Conservation (phyloP, 192 early-diverging fungal species). For the Linnemannia hyalina region DNA sequence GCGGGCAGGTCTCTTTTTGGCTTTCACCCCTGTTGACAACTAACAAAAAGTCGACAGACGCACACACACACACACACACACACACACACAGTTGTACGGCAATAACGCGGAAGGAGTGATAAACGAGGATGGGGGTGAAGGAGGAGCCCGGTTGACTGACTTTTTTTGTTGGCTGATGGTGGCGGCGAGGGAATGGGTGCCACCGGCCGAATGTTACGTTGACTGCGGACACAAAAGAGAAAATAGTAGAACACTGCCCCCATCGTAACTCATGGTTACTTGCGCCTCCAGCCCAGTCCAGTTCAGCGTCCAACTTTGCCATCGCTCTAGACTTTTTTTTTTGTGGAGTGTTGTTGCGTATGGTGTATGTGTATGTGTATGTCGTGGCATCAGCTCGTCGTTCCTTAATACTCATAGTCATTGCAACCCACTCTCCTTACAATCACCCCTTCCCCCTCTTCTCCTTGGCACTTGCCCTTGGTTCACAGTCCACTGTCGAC, state of each 20-base stretch:
- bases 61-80: background rate
- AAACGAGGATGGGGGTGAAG: background rate
- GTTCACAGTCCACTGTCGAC: background rate
- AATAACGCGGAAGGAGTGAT: background rate
- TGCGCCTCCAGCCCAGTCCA: slow-evolving; percentile 4
- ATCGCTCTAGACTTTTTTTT: background rate
- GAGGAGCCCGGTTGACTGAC: background rate
- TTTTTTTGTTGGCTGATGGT: background rate
- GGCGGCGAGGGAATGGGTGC: background rate
- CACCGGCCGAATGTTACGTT: background rate
- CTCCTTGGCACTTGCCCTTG: background rate
- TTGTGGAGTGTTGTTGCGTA: background rate
- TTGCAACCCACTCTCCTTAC: background rate
- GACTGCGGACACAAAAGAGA: background rate
- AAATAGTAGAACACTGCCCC: background rate
- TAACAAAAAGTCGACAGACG: background rate
- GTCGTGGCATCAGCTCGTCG: background rate
- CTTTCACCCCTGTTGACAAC: background rate
- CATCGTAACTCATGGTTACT: background rate
- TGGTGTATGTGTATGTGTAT: background rate
- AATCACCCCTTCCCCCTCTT: background rate
- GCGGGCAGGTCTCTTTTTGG: background rate
- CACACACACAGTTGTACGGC: background rate
- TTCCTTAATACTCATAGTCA: background rate
- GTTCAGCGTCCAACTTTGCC: background rate